Percentiles rank a stretch among this genome's conserved stretches.
Conservation (phyloP, 2,329 filamentous ascomycete genomes). For the Zopfia rhizophila region DNA sequence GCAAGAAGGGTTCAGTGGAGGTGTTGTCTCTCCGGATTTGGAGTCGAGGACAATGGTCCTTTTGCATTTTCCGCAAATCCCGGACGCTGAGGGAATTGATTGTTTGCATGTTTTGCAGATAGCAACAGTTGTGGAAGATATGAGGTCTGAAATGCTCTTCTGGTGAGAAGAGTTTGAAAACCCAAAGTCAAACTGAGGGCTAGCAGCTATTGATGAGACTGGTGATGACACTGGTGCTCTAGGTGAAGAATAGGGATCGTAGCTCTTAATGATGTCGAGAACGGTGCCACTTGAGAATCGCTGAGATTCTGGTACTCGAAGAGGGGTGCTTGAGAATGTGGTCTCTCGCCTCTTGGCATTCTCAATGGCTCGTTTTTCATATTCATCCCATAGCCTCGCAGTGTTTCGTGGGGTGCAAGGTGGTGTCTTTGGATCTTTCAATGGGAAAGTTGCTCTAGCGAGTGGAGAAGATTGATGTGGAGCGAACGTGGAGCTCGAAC, state of each 20-base stretch:
- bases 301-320: conserved; percentile 24
- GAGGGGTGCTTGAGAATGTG: conserved; percentile 8
- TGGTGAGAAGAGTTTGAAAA: conserved; percentile 12
- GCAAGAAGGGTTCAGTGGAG: conserved; percentile 34
- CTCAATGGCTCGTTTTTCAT: conserved; percentile 44
- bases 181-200: conserved; percentile 40
- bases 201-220: conserved; percentile 11
- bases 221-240: conserved; percentile 16
- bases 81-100: conserved; percentile 37
- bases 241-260: conserved; percentile 22
- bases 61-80: conserved; percentile 44
- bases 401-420: conserved; percentile 40
- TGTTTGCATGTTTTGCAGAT: conserved; percentile 44
- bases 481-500: conserved; percentile 22
- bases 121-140: conserved; percentile 30
- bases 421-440: conserved; percentile 37
- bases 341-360: conserved; percentile 42
- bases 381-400: conserved; percentile 47
- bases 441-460: conserved; percentile 36
- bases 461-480: conserved; percentile 34
- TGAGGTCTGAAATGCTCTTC: conserved; percentile 15
- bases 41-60: conserved; percentile 37
- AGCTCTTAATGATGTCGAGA: conserved; percentile 30
- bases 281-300: conserved; percentile 30
- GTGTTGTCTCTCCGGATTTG: conserved; percentile 33